Conservation (phyloP, 2,329 filamentous ascomycete species). For the Chrysosporium keratinophilum region DNA sequence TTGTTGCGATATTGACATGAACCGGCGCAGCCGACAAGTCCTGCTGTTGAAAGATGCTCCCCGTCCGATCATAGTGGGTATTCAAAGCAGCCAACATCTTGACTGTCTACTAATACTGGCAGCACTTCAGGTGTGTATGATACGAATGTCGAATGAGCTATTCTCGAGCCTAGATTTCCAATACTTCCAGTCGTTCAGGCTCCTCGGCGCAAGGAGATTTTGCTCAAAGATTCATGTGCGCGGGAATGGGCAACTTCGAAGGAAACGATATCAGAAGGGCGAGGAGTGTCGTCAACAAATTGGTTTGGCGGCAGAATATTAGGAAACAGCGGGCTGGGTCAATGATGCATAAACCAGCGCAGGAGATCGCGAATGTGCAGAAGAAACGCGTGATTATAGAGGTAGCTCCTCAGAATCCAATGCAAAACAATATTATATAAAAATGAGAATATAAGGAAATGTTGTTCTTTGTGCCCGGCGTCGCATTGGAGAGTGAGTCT, state of each 20-base stretch:
- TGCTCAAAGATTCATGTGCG: slow-evolving; percentile 1
- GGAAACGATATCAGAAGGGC: neutral
- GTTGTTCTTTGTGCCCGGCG: too few relatives aligned
- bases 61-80: slow-evolving; percentile 2
- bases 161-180: neutral
- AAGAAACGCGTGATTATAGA: neutral
- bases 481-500: neutral
- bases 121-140: neutral
- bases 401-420: neutral
- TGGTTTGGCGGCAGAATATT: neutral
- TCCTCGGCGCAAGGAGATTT: slow-evolving; percentile 2
- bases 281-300: neutral
- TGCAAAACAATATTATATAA: neutral
- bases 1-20: slow-evolving; percentile 18
- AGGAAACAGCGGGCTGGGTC: neutral
- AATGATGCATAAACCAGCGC: neutral
- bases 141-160: neutral
- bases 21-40: neutral
- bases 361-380: neutral
- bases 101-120: neutral
- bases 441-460: too few relatives aligned
- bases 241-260: neutral
- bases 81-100: slow-evolving; percentile 7
- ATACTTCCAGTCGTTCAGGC: neutral
- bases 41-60: neutral